These are phyloP conservation scores for Physcomitrium patens DNA, from an alignment of 225 moss, liverwort and hornwort species.

Conservation along the genomic window DNA sequence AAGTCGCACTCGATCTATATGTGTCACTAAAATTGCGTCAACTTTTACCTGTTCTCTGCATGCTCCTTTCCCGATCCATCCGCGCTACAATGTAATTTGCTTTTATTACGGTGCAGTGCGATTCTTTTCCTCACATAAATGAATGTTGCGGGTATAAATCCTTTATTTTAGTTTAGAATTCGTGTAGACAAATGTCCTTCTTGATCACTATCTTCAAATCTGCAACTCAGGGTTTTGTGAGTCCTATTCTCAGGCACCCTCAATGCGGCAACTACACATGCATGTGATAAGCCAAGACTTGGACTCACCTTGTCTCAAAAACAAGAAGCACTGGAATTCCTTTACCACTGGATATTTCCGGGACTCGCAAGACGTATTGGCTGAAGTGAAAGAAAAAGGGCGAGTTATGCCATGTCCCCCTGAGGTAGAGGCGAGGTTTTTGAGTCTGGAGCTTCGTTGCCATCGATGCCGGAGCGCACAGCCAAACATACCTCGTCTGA, in stretches of 20 bases:
- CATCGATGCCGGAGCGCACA: slow-evolving; percentile 73
- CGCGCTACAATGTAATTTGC: neutral
- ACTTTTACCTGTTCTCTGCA: neutral
- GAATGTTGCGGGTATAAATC: too few relatives aligned
- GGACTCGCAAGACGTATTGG: slow-evolving; percentile 65
- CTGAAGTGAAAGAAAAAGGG: slow-evolving; percentile 62
- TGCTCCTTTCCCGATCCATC: neutral
- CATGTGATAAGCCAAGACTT: slow-evolving; percentile 97
- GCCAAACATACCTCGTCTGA: slow-evolving; percentile 75
- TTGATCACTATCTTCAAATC: neutral
- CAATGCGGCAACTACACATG: slow-evolving; percentile 90
- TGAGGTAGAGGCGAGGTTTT: slow-evolving; percentile 47
- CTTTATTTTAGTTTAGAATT: neutral
- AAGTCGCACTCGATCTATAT: slow-evolving; percentile 1
- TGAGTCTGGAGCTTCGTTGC: slow-evolving; percentile 73
- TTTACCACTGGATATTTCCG: slow-evolving; percentile 88
- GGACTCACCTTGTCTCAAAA: slow-evolving; percentile 73
- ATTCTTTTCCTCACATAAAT: neutral
- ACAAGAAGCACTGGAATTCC: slow-evolving; percentile 98
- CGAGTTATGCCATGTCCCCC: slow-evolving; percentile 47
- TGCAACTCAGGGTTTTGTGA: neutral
- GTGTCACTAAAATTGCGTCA: neutral
- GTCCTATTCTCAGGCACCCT: slow-evolving; percentile 59
- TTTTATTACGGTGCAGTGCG: too few relatives aligned
- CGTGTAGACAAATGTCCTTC: neutral